A percentile compares a stretch with the other conserved stretches of the same genome.
Conservation (phyloP, 352 stramenopile genomes). For the Globisporangium megalacanthum region DNA sequence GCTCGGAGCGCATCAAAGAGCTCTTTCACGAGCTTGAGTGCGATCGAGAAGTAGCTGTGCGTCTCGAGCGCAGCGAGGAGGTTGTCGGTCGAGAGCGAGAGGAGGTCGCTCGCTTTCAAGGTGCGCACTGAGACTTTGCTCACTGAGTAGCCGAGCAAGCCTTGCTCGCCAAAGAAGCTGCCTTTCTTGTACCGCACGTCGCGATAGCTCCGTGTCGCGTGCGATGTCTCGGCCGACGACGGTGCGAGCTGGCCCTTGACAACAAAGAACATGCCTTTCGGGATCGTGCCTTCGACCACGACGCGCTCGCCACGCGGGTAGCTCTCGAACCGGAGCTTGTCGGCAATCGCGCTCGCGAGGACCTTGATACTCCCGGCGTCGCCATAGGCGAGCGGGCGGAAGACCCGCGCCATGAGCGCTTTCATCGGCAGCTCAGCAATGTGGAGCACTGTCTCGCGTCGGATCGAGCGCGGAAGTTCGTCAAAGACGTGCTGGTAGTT, state of each 20-base stretch:
- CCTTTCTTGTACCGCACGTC: conserved; percentile 25
- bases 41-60: conserved; percentile 15
- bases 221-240: not conserved
- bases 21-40: conserved; percentile 14
- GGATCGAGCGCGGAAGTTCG: conserved; percentile 37
- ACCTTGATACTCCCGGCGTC: conserved; percentile 19
- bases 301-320: conserved; percentile 62
- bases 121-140: conserved; percentile 14
- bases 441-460: conserved; percentile 35
- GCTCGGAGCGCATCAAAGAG: conserved; percentile 8
- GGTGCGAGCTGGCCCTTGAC: conserved; percentile 40
- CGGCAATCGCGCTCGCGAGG: conserved; percentile 28
- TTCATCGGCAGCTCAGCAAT: conserved; percentile 36
- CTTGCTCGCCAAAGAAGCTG: conserved; percentile 56
- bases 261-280: conserved; percentile 72
- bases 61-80: conserved; percentile 16
- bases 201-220: conserved; percentile 1
- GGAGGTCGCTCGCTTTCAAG: conserved; percentile 17
- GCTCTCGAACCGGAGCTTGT: conserved; percentile 52
- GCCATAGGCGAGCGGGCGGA: conserved; percentile 20
- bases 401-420: conserved; percentile 25
- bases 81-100: conserved; percentile 9
- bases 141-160: conserved; percentile 53
- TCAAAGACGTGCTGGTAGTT: conserved; percentile 52
- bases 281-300: conserved; percentile 54